Percentiles rank a stretch among this genome's conserved stretches.
Evolutionary conservation across 345 rosid genomes (phyloP).

Genomic region (Eutrema yunnanense): DNA sequence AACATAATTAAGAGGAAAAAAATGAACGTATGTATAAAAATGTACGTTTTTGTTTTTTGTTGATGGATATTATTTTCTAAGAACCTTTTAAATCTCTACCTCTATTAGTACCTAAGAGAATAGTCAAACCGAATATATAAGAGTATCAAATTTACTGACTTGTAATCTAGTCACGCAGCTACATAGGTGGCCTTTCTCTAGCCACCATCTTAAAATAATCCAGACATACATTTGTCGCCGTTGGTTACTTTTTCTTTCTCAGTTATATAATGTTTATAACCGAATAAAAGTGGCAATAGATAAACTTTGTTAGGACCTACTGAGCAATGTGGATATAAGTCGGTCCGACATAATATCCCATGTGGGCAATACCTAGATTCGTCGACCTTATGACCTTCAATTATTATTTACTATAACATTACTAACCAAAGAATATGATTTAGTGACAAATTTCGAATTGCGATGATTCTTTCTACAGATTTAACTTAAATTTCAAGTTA

Average conservation of each 20-base stretch:
- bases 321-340: slow-evolving; percentile 26
- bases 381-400: slow-evolving; percentile 5
- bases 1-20: neutral
- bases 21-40: neutral
- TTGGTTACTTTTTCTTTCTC: slow-evolving; percentile 22
- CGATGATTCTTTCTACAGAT: neutral
- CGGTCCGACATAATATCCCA: slow-evolving; percentile 14
- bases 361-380: slow-evolving; percentile 15
- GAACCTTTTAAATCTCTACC: slow-evolving; percentile 17
- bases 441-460: neutral
- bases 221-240: slow-evolving; percentile 23
- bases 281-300: slow-evolving; percentile 18
- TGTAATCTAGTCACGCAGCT: slow-evolving; percentile 25
- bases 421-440: neutral
- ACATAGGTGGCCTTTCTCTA: slow-evolving; percentile 12
- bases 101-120: slow-evolving; percentile 13
- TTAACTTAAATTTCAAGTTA: neutral
- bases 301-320: slow-evolving; percentile 20
- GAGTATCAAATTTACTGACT: slow-evolving; percentile 22
- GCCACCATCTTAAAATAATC: slow-evolving; percentile 15
- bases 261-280: slow-evolving; percentile 11
- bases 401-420: neutral
- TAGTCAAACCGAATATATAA: slow-evolving; percentile 23
- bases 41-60: neutral
- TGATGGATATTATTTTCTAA: neutral